Base-by-base conservation (phyloP, 2,329 filamentous ascomycete species). In the Lachnellula hyalina region DNA sequence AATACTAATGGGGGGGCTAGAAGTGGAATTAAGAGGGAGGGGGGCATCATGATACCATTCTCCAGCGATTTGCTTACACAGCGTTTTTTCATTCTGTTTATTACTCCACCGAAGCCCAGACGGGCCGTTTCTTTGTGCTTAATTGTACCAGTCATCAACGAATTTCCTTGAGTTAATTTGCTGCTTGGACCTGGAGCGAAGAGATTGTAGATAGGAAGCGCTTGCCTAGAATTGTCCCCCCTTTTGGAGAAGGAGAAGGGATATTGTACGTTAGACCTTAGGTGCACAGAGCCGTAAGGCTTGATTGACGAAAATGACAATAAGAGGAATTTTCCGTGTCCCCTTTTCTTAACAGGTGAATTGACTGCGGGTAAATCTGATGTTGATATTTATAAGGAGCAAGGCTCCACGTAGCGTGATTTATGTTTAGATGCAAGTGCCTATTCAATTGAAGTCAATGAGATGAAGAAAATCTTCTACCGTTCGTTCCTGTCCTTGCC, bases 41-140 rank as follows among this genome's bases (percentile, higher is more conserved):
- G 38, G 51, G 52, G 57, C 55, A 58, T 55, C 53, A 60, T 60
- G 60, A 60, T 62, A 62, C 60, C 58, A 60, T 57, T 54, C 51
- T 51, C 38, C 46, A 55, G 52, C 54, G 53, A 57, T 56, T 49
- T 53, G 44, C 34, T 50, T 54, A 23, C 40, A 21, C 23, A 49
- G 48, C 49, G 51, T 51, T 53, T 47, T 51, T 52, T 47, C 25
- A 40, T 51, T 47, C 47, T 58, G 41, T 55, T 56, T 53, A 42
- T 49, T 38, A 38, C 35, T 11, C 12, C 19, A 47, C 52, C 34
- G 15, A 44, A 47, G 40, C 47, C 47, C 35, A 38, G 51, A 51
- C 36, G 58, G 54, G 48, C 52, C 34, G 9, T 50, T 55, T 47
- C 53, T 40, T 41, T 54, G 28, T 41, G 32, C 41, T 14, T 28